Evolutionary conservation across 1,139 yeast species (phyloP), one percentile per base, ranked within the genome.

Genomic region (Protomyces gravidus): DNA sequence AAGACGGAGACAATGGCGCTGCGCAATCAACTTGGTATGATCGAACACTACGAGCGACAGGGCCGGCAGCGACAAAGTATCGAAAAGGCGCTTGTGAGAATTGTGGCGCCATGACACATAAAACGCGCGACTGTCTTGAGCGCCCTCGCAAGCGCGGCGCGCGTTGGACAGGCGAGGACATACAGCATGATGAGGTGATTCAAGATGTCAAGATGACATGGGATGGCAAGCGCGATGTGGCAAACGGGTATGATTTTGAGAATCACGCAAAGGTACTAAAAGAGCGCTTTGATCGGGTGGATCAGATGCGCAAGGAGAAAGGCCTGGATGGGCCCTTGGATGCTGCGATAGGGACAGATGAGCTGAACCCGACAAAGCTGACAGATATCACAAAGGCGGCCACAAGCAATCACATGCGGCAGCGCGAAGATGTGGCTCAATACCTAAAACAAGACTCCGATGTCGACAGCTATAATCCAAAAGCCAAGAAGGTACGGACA

Each of bases 191-290:
- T 53, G 72, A 69, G 13, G 60, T 66, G 26, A 63, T 70, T 13
- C 67, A 68, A 57, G 67, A 70, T 39, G 68, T 71, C 40, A 63
- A 74, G 71, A 65, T 78, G 72, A 62, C 74, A 66, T 59, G 78
- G 78, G 95, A 86, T 65, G 78, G 83, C 17, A 85, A 85, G 65
- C 73, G 94, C 61, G 95, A 87, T 69, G 74, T 87, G 55, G 87
- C 92, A 89, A 84, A 81, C 67, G 94, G 94, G 0, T 84, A 80
- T 67, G 84, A 84, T 61, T 75, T 78, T 0, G 74, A 75, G 3
- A 86, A 85, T 57, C 86, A 86, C 75, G 76, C 76, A 50, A 70
- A 72, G n/a, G 78, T 80, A 23, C 69, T 82, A 5, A 72, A 72
- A 45, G 72, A 74, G 56, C 47, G 42, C 11, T 78, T 82, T 79